Percentiles rank a stretch among this genome's conserved stretches.
phyloP scores from a whole-genome alignment of 2,329 filamentous ascomycete species.

The Apiospora sp. region DNA sequence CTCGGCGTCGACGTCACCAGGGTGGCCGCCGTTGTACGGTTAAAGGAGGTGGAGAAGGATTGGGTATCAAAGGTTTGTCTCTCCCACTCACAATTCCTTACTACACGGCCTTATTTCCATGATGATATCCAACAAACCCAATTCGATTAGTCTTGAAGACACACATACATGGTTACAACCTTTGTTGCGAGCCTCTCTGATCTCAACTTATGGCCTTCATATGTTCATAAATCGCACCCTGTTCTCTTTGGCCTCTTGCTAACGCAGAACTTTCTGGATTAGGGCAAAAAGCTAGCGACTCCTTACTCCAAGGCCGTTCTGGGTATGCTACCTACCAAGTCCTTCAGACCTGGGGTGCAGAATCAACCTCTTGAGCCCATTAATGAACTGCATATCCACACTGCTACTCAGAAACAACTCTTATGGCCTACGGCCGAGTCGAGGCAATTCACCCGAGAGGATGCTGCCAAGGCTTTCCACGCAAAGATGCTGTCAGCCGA shows the following conservation, averaged over 20 bases:
- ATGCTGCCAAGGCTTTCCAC: constrained; percentile 72
- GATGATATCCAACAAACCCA: constrained; percentile 72
- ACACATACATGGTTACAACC: constrained; percentile 82
- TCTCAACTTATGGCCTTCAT: constrained; percentile 27
- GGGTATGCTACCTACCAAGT: constrained; percentile 80
- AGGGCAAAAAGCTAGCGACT: constrained; percentile 80
- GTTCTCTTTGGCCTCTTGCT: constrained; percentile 30
- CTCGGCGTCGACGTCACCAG: constrained; percentile 82
- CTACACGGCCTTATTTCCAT: constrained; percentile 53
- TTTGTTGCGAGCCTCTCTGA: constrained; percentile 81
- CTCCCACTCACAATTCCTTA: constrained; percentile 22
- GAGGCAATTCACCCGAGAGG: constrained; percentile 67
- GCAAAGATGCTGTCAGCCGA: constrained; percentile 67
- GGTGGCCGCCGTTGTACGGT: constrained; percentile 83
- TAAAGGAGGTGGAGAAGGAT: constrained; percentile 86
- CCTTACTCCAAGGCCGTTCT: constrained; percentile 81
- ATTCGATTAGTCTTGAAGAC: constrained; percentile 99
- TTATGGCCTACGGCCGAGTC: constrained; percentile 71
- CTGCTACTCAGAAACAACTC: constrained; percentile 68
- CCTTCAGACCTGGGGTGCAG: constrained; percentile 60
- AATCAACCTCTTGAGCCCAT: constrained; percentile 62
- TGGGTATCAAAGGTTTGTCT: constrained; percentile 72
- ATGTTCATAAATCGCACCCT: neutral
- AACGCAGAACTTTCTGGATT: constrained; percentile 28
- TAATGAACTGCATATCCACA: constrained; percentile 71